These are phyloP conservation scores for Coemansia aciculifera DNA, from an alignment of 192 early-diverging fungal species.

Conservation along the genomic window DNA sequence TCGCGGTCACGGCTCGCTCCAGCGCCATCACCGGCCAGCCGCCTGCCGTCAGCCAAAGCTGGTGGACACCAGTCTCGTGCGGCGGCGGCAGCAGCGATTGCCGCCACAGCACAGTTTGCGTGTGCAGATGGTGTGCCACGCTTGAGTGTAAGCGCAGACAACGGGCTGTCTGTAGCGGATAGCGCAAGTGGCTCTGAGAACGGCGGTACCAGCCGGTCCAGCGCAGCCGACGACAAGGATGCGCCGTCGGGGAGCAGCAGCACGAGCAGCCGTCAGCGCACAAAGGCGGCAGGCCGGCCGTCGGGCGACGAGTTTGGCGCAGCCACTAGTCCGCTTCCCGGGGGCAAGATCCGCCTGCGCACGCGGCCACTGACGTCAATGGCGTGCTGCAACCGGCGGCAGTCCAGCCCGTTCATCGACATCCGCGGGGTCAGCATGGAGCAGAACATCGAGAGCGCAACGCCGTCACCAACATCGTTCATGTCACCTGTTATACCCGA, in stretches of 20 bases:
- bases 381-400: slow-evolving; percentile 18
- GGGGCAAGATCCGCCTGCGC: slow-evolving; percentile 43
- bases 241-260: slow-evolving; percentile 1
- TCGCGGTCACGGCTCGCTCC: slow-evolving; percentile 15
- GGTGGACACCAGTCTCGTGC: slow-evolving; percentile 14
- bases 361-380: slow-evolving; percentile 47
- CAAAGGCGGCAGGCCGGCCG: not conserved
- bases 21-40: slow-evolving; percentile 9
- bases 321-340: slow-evolving; percentile 3
- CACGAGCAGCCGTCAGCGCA: slow-evolving; percentile 13
- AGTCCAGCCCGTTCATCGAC: slow-evolving; percentile 24
- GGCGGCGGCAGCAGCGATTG: slow-evolving; percentile 29
- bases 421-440: slow-evolving; percentile 2
- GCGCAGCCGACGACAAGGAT: slow-evolving; percentile 11
- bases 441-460: slow-evolving; percentile 3
- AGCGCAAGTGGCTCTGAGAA: slow-evolving; percentile 2
- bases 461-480: not conserved
- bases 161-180: not conserved
- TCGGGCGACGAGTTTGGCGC: slow-evolving; percentile 1
- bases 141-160: not conserved
- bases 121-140: slow-evolving; percentile 4
- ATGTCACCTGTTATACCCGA: slow-evolving; percentile 3
- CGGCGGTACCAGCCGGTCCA: slow-evolving; percentile 7
- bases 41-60: not conserved
- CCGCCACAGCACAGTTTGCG: slow-evolving; percentile 32